Conservation (phyloP, 2,329 filamentous ascomycete genomes). For the Diaporthe capsici region DNA sequence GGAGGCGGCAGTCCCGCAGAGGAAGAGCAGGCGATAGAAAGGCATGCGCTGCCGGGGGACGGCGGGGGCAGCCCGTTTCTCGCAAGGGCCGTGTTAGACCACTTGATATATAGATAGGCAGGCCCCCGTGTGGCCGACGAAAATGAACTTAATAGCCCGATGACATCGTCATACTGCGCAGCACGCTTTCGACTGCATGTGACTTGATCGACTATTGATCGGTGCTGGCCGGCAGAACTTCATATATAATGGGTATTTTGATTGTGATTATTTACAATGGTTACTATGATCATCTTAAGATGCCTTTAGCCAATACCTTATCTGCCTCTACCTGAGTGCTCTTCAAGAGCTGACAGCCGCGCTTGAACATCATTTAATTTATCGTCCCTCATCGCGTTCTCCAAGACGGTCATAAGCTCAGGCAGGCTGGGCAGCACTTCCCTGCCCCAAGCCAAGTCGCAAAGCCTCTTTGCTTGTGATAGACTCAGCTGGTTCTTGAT, state of each 20-base stretch:
- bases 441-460: slow-evolving; percentile 55
- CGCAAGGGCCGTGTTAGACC: slow-evolving; percentile 29
- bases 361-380: slow-evolving; percentile 37
- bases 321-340: not conserved
- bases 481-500: slow-evolving; percentile 49
- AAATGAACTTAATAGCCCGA: slow-evolving; percentile 5
- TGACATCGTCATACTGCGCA: not conserved
- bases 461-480: slow-evolving; percentile 52
- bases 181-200: not conserved
- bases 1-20: slow-evolving; percentile 34
- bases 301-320: not conserved
- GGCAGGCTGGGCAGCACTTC: slow-evolving; percentile 50
- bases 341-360: slow-evolving; percentile 24
- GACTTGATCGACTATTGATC: not conserved
- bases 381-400: slow-evolving; percentile 42
- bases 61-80: slow-evolving; percentile 26
- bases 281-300: not conserved
- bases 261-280: not conserved
- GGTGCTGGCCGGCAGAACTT: not conserved
- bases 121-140: not conserved
- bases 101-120: slow-evolving; percentile 35
- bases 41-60: not conserved
- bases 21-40: slow-evolving; percentile 25
- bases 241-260: slow-evolving; percentile 13
- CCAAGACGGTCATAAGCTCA: slow-evolving; percentile 47